These are phyloP conservation scores for Ascochyta lentis DNA, from an alignment of 2,329 filamentous ascomycete genomes.

Conservation along the genomic window DNA sequence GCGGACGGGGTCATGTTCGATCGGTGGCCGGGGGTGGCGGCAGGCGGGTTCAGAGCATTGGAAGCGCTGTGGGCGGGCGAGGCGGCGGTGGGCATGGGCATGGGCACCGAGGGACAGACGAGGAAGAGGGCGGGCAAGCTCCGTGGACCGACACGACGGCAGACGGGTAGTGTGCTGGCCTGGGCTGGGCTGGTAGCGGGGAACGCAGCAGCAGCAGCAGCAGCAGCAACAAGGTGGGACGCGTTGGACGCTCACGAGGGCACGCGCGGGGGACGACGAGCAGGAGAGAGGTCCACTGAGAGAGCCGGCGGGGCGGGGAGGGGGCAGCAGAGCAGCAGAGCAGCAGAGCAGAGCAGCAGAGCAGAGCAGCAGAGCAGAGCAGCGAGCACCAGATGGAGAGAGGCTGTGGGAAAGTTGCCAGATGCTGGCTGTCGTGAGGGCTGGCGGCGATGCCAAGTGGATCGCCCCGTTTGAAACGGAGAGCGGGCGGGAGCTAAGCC, in stretches of 20 bases:
- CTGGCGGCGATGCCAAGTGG: slow-evolving; percentile 25
- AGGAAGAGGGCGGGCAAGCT: slow-evolving; percentile 22
- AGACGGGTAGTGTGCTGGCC: not conserved
- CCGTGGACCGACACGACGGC: slow-evolving; percentile 2
- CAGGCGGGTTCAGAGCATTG: slow-evolving; percentile 45
- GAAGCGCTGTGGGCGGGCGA: slow-evolving; percentile 39
- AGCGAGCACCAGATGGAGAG: slow-evolving; percentile 1
- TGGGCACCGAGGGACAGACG: slow-evolving; percentile 22
- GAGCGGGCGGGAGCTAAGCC: slow-evolving; percentile 27
- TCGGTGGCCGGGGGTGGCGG: slow-evolving; percentile 50
- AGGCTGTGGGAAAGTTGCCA: slow-evolving; percentile 33
- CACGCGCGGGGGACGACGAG: slow-evolving; percentile 17
- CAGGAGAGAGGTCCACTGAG: slow-evolving; percentile 13
- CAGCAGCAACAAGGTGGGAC: slow-evolving; percentile 3
- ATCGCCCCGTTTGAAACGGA: slow-evolving; percentile 31
- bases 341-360: too few species aligned
- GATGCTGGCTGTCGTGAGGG: slow-evolving; percentile 20
- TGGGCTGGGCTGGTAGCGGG: not conserved
- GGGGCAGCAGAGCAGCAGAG: too few species aligned
- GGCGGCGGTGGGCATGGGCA: slow-evolving; percentile 43
- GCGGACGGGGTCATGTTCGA: slow-evolving; percentile 58
- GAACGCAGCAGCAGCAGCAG: slow-evolving; percentile 22
- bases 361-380: too few species aligned
- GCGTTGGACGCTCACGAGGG: slow-evolving; percentile 23
- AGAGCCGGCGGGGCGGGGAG: slow-evolving; percentile 25